A percentile compares a stretch with the other conserved stretches of the same genome.
Conservation (phyloP, 352 stramenopile species). For the Globisporangium cederbergense region DNA sequence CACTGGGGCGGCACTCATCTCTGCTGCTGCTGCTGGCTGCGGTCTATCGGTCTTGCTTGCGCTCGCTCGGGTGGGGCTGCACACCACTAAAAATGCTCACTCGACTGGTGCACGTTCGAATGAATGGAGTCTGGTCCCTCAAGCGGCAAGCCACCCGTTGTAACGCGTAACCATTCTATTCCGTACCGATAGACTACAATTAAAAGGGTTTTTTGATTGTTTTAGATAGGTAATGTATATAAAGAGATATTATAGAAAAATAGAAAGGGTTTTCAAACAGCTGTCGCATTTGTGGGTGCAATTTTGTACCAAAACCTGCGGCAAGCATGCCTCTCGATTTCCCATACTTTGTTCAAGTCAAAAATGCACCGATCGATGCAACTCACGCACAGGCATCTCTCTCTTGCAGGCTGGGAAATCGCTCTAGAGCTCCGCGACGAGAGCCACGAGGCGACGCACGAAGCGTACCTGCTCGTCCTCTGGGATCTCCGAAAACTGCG, state of each 20-base stretch:
- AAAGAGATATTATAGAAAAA: background rate
- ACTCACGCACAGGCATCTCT: background rate
- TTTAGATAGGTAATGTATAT: background rate
- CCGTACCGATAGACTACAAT: background rate
- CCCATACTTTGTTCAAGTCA: background rate
- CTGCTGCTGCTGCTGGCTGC: constrained; percentile 8
- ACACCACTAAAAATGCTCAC: constrained; percentile 20
- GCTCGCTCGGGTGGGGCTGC: constrained; percentile 7
- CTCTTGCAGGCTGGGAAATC: background rate
- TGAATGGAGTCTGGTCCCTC: background rate
- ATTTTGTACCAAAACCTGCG: background rate
- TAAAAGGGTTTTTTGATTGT: background rate
- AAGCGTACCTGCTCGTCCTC: constrained; percentile 62
- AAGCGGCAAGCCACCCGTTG: background rate
- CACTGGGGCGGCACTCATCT: constrained; percentile 16
- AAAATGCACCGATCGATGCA: background rate
- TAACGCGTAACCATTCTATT: background rate
- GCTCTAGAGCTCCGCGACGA: constrained; percentile 34
- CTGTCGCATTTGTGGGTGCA: background rate
- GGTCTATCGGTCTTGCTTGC: background rate
- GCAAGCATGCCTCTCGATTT: background rate
- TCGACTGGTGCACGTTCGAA: background rate
- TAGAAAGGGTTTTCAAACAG: background rate
- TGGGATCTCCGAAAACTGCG: constrained; percentile 50
- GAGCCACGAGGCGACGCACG: constrained; percentile 52